Percentiles rank a stretch among this genome's conserved stretches.
Evolutionary conservation across 208 protist genomes (phyloP).

Genomic region (Paratrypanosoma confusum): DNA sequence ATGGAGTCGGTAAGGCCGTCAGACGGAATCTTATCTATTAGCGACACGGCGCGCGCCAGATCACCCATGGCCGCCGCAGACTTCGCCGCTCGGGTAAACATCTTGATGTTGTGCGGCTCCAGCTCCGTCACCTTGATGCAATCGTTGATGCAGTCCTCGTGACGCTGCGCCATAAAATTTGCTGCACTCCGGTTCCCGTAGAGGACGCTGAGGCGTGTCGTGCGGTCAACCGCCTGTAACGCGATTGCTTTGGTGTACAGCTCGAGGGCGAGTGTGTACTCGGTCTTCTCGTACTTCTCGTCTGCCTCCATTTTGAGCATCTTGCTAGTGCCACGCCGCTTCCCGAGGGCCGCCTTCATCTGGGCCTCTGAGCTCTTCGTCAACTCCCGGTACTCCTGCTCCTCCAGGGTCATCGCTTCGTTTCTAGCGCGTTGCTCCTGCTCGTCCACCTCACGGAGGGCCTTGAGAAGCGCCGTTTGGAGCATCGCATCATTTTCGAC

Average conservation of each 20-base stretch:
- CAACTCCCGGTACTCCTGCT: constrained; percentile 10
- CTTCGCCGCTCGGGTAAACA: constrained; percentile 61
- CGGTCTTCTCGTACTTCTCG: constrained; percentile 63
- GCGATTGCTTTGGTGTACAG: constrained; percentile 78
- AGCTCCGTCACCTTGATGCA: constrained; percentile 63
- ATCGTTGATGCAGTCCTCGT: constrained; percentile 68
- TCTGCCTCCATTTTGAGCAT: constrained; percentile 73
- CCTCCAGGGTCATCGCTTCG: constrained; percentile 9
- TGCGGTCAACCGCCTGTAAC: constrained; percentile 42
- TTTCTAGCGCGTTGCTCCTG: constrained; percentile 6
- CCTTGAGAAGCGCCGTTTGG: constrained; percentile 7
- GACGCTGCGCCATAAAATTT: constrained; percentile 77
- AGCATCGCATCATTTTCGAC: too few relatives aligned
- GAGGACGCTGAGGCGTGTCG: constrained; percentile 45
- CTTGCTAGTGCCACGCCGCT: constrained; percentile 28
- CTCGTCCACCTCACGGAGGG: constrained; percentile 24
- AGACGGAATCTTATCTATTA: constrained; percentile 42
- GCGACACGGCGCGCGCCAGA: constrained; percentile 38
- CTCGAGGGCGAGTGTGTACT: constrained; percentile 76
- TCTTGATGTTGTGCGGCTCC: constrained; percentile 61
- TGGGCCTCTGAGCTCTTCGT: constrained; percentile 5
- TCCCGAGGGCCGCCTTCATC: constrained; percentile 3
- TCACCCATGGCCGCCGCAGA: constrained; percentile 74
- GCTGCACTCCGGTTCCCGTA: constrained; percentile 84
- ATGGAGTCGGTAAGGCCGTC: constrained; percentile 23